phyloP scores from a whole-genome alignment of 805 yeast genomes.

The Ogataea chonburiensis region DNA sequence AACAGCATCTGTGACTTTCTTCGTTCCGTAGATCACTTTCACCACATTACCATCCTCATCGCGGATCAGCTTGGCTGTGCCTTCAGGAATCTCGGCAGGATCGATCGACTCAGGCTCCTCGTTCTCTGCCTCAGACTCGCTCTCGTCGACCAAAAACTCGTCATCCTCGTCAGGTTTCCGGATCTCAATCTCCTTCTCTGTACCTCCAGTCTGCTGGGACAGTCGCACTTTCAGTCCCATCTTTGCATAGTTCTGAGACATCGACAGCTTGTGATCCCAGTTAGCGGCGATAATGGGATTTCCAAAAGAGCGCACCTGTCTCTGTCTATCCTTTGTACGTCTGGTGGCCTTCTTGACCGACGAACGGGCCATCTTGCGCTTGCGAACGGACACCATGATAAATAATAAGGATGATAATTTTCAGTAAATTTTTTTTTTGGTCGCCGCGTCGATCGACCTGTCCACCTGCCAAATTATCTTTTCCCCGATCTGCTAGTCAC shows the following conservation, averaged over 20 bases:
- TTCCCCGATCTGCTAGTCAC: slow-evolving; percentile 6
- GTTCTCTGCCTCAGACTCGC: slow-evolving; percentile 32
- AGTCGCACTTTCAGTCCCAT: slow-evolving; percentile 73
- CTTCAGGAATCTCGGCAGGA: slow-evolving; percentile 65
- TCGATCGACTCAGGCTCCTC: slow-evolving; percentile 43
- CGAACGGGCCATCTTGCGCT: slow-evolving; percentile 78
- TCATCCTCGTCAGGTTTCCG: slow-evolving; percentile 35
- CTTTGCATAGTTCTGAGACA: slow-evolving; percentile 81
- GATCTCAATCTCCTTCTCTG: slow-evolving; percentile 54
- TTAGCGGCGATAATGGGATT: slow-evolving; percentile 83
- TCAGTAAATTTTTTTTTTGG: slow-evolving; percentile 10
- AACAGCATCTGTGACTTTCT: slow-evolving; percentile 23
- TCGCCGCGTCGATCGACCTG: slow-evolving; percentile 12
- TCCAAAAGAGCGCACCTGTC: slow-evolving; percentile 61
- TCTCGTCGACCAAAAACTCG: slow-evolving; percentile 25
- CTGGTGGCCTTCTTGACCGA: slow-evolving; percentile 69
- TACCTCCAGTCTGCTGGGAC: slow-evolving; percentile 75
- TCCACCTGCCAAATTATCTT: slow-evolving; percentile 1
- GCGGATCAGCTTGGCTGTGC: slow-evolving; percentile 74
- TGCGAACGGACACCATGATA: slow-evolving; percentile 59
- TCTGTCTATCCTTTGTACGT: slow-evolving; percentile 65
- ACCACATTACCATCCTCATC: slow-evolving; percentile 67
- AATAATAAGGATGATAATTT: neutral
- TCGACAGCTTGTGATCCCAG: slow-evolving; percentile 84
- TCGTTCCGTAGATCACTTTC: slow-evolving; percentile 69